Percentiles rank a stretch among this genome's conserved stretches.
Conservation (phyloP, 352 stramenopile species). For the Plasmopara muralis region DNA sequence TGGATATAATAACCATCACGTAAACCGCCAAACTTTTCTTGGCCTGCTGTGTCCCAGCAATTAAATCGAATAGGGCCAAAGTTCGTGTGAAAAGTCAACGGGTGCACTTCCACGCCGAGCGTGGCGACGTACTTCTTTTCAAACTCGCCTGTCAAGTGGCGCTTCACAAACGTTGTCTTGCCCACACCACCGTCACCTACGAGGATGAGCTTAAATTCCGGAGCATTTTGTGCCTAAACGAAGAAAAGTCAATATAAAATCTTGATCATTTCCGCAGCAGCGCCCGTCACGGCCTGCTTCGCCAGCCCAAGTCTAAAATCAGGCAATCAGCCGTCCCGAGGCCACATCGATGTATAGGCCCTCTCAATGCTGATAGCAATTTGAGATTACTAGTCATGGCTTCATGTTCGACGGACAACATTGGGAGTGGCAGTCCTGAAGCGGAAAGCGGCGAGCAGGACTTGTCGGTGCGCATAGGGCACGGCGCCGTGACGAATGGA, state of each 20-base stretch:
- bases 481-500: background rate
- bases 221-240: slow-evolving; percentile 71
- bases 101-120: slow-evolving; percentile 98
- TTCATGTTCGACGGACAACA: background rate
- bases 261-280: background rate
- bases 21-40: slow-evolving; percentile 98
- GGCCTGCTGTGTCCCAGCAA: slow-evolving; percentile 99
- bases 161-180: slow-evolving; percentile 99
- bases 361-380: too few relatives aligned
- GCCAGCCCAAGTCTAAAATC: too few relatives aligned
- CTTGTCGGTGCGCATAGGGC: background rate
- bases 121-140: slow-evolving; percentile 99
- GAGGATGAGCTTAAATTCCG: slow-evolving; percentile 99
- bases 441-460: slow-evolving; percentile 6
- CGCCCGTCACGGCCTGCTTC: background rate
- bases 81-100: slow-evolving; percentile 99
- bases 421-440: background rate
- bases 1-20: slow-evolving; percentile 98
- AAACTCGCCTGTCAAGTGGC: slow-evolving; percentile 99
- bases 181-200: slow-evolving; percentile 99
- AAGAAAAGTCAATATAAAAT: slow-evolving; percentile 8
- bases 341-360: too few relatives aligned
- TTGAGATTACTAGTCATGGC: too few relatives aligned
- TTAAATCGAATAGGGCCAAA: slow-evolving; percentile 99
- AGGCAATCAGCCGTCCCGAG: background rate